Base-by-base conservation (phyloP, 2,329 filamentous ascomycete genomes). In the Talaromyces sp. region DNA sequence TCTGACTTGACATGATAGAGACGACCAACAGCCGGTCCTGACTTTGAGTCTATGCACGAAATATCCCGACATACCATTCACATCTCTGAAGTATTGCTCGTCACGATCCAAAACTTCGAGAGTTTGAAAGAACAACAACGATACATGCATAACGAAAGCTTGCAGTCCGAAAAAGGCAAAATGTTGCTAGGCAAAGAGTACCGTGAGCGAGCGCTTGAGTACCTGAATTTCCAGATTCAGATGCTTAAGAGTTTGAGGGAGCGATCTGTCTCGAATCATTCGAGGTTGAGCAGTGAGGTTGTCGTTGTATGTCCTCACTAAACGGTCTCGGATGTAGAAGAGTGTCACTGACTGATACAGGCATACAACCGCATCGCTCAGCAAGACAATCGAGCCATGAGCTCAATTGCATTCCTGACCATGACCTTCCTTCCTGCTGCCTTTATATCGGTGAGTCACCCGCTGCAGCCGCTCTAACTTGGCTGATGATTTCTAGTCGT, bases 361-460 rank as follows among this genome's bases (percentile, higher is more conserved):
- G 64, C 64, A 14, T 66, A 66, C 11, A 66, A 66, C 24, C 64
- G 64, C 10, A 66, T 66, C 11, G 60, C 52, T 19, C 64, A 62
- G 52, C 64, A 66, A 62, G 64, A 66, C 43, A 66, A 66, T 39
- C 37, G 60, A 54, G 64, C 62, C 6, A 54, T 66, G 59, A 66
- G 57, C 39, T 62, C 64, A n/a, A 66, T 66, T 43, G 64, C 58
- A 1, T 62, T 66, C 35, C 60, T 66, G 27, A 66, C 64, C 33
- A 66, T 66, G 64, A 66, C 45, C 19, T 66, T 66, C 27, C 43
- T 66, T 11, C 64, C 64, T 16, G 64, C 64, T n/a, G 60, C 64
- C 8, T 66, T 66, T 39, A 66, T 66, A 47, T 66, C 64, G 19
- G 64, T 66, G 54, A 66, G 64, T 45, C 5, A 39, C 11, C 37